phyloP scores from a whole-genome alignment of 208 protist genomes.

The Kentomonas sorsogonicus region DNA sequence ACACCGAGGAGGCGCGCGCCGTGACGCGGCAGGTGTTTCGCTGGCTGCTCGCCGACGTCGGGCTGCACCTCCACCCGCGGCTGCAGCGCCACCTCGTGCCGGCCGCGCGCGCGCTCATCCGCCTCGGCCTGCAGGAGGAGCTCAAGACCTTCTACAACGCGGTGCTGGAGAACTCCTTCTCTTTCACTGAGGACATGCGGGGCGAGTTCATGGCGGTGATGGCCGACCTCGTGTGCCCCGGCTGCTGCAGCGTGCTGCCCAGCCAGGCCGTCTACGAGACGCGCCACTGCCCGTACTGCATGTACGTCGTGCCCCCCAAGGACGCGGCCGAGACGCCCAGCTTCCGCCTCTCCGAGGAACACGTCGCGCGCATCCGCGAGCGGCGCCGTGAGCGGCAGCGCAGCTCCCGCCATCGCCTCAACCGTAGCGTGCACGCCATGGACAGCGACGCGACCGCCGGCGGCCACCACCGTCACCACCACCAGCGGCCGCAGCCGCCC shows the following conservation, averaged over 20 bases:
- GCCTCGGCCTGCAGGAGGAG: slow-evolving; percentile 58
- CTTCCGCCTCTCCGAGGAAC: slow-evolving; percentile 65
- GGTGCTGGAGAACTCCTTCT: slow-evolving; percentile 69
- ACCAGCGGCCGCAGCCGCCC: not conserved
- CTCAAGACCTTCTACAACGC: slow-evolving; percentile 71
- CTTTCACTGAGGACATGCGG: slow-evolving; percentile 55
- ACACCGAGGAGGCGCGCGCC: slow-evolving; percentile 56
- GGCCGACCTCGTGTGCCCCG: slow-evolving; percentile 68
- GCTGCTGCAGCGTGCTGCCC: slow-evolving; percentile 55
- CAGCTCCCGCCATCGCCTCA: slow-evolving; percentile 29
- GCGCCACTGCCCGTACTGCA: slow-evolving; percentile 62
- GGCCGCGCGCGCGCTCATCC: slow-evolving; percentile 63
- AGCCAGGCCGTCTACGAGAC: slow-evolving; percentile 50
- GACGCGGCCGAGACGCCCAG: slow-evolving; percentile 41
- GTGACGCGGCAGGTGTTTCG: slow-evolving; percentile 69
- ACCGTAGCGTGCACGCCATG: slow-evolving; percentile 31
- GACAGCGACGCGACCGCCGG: slow-evolving; percentile 8
- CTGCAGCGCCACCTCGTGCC: slow-evolving; percentile 74
- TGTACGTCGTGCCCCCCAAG: slow-evolving; percentile 55
- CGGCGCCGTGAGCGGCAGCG: slow-evolving; percentile 32
- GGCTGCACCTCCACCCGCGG: slow-evolving; percentile 63
- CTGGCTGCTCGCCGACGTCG: slow-evolving; percentile 79
- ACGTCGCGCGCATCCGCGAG: slow-evolving; percentile 44
- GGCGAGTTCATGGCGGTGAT: slow-evolving; percentile 65
- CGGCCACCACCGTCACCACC: not conserved